These are phyloP conservation scores for Plasmodium berghei DNA, from an alignment of 169 alveolate species.

Conservation along the genomic window DNA sequence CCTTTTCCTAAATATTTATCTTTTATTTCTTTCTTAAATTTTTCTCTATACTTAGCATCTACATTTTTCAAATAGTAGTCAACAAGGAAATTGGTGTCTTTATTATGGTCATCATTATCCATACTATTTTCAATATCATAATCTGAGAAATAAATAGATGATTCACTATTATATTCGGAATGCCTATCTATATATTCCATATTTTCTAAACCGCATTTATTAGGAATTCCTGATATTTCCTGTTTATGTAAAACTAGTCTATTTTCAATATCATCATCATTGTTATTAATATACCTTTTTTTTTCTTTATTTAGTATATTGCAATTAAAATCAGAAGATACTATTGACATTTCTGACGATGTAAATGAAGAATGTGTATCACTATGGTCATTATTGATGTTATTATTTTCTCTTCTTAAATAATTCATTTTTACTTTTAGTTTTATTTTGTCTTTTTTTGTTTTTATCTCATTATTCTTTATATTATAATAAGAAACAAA, in stretches of 20 bases:
- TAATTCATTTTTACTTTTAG: conserved; percentile 21
- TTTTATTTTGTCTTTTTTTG: background rate
- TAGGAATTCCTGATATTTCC: background rate
- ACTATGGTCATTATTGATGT: background rate
- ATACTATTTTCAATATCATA: background rate
- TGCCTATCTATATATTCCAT: conserved; percentile 35
- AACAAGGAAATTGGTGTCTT: conserved; percentile 14
- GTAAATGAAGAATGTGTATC: background rate
- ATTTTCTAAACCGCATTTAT: background rate
- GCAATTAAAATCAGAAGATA: conserved; percentile 23
- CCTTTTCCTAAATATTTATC: conserved; percentile 50
- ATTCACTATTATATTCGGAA: conserved; percentile 40
- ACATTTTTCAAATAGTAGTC: conserved; percentile 40
- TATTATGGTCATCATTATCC: background rate
- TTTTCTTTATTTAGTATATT: conserved; percentile 1
- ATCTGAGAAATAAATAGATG: background rate
- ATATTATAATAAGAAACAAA: background rate
- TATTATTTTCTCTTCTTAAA: background rate
- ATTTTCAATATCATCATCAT: conserved; percentile 3
- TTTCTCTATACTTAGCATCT: conserved; percentile 2
- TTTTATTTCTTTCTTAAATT: conserved; percentile 35
- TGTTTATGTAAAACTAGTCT: background rate
- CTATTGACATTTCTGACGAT: conserved; percentile 5
- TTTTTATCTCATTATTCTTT: background rate
- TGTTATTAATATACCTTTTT: background rate